phyloP scores from a whole-genome alignment of 306 rosid genomes.

The Fagus sylvatica region DNA sequence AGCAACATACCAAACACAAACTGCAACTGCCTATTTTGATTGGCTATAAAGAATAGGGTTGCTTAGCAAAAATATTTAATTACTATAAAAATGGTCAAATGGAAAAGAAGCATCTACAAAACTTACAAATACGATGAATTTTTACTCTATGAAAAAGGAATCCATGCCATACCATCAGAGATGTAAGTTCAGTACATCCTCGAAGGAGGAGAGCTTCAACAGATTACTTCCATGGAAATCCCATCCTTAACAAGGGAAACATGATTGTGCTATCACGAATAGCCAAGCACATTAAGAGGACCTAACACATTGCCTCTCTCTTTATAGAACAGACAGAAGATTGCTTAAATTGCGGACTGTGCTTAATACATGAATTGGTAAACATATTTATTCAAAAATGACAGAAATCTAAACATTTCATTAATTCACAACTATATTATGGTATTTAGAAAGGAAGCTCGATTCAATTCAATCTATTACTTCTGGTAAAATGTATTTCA shows the following conservation, averaged over 20 bases:
- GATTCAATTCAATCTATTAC: slow-evolving; percentile 17
- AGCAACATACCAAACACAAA: no score
- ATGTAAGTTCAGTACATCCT: neutral
- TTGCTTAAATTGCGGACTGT: slow-evolving; percentile 5
- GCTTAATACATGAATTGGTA: slow-evolving; percentile 7
- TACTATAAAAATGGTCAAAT: no score
- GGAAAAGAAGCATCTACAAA: neutral
- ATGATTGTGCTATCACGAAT: neutral
- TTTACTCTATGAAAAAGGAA: neutral
- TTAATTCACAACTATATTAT: slow-evolving; percentile 17
- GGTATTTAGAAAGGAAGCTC: slow-evolving; percentile 11
- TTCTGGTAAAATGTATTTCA: slow-evolving; percentile 29
- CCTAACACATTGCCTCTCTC: neutral
- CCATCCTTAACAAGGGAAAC: neutral
- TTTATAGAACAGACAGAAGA: neutral
- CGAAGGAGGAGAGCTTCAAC: neutral
- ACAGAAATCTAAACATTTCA: slow-evolving; percentile 10
- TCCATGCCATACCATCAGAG: neutral
- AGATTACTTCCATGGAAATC: neutral
- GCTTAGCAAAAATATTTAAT: no score
- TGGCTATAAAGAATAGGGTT: no score
- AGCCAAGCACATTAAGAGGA: neutral
- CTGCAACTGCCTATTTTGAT: no score
- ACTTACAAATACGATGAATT: neutral
- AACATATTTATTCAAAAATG: slow-evolving; percentile 11